These are phyloP conservation scores for Heliophila coronopifolia DNA, from an alignment of 441 rosid species.

Conservation along the genomic window DNA sequence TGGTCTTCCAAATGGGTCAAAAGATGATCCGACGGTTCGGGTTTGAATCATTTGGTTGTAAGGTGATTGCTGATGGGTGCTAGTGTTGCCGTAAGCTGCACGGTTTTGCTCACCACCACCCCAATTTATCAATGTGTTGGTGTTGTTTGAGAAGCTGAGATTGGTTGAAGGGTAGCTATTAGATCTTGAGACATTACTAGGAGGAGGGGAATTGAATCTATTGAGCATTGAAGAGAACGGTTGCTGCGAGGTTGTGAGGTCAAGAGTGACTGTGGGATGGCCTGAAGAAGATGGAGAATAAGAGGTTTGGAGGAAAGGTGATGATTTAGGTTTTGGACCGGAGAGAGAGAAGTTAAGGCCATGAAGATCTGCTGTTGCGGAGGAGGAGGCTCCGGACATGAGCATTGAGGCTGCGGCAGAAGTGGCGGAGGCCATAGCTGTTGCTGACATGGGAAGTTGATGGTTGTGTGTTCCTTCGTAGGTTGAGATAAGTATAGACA, in stretches of 20 bases:
- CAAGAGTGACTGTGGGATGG: constrained; percentile 33
- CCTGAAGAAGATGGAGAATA: constrained; percentile 34
- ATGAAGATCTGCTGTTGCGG: constrained; percentile 35
- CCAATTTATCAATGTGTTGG: constrained; percentile 37
- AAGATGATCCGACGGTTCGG: constrained; percentile 25
- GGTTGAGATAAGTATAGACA: constrained; percentile 73
- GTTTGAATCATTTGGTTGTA: constrained; percentile 31
- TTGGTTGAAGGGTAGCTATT: constrained; percentile 34
- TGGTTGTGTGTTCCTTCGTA: constrained; percentile 94
- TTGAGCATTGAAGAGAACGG: constrained; percentile 25
- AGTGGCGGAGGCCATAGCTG: constrained; percentile 90
- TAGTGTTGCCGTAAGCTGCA: constrained; percentile 35
- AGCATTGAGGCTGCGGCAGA: constrained; percentile 87
- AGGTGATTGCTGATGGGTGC: constrained; percentile 23
- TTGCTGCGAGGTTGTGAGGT: constrained; percentile 35
- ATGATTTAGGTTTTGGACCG: constrained; percentile 31
- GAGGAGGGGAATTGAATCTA: constrained; percentile 17
- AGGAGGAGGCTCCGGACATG: constrained; percentile 38
- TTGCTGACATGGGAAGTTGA: constrained; percentile 74
- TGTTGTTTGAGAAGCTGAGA: constrained; percentile 42
- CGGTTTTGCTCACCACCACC: constrained; percentile 24
- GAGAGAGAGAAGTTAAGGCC: constrained; percentile 52
- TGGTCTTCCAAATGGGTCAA: constrained; percentile 34
- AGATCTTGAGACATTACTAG: constrained; percentile 31
- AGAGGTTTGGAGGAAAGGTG: constrained; percentile 39